Evolutionary conservation across 192 early-diverging fungal genomes (phyloP).

Genomic region (Neocallimastix lanati): DNA sequence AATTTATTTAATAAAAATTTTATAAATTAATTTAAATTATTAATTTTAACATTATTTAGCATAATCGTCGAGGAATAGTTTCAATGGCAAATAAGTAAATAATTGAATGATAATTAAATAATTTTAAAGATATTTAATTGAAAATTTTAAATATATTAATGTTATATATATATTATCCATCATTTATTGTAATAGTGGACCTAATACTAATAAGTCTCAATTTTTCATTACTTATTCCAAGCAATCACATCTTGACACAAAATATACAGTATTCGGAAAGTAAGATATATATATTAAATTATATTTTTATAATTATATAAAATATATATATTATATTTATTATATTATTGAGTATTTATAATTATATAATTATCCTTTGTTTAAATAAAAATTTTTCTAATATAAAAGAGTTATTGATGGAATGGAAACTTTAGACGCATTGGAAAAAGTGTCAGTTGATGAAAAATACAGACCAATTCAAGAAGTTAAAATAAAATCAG

Average conservation of each 20-base stretch:
- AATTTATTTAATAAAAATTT: neutral
- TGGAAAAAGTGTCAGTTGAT: constrained; percentile 75
- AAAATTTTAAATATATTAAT: too few species aligned
- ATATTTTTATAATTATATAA: too few species aligned
- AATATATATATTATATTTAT: too few species aligned
- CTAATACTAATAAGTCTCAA: constrained; percentile 27
- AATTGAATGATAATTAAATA: too few species aligned
- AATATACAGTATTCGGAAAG: constrained; percentile 83
- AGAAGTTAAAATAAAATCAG: constrained; percentile 47
- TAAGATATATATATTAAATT: too few species aligned
- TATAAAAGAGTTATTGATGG: constrained; percentile 62
- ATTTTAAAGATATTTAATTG: too few species aligned
- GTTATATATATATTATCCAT: too few species aligned
- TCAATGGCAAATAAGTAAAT: constrained; percentile 87
- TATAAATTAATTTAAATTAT: too few species aligned
- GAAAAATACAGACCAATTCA: constrained; percentile 63
- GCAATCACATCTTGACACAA: constrained; percentile 72
- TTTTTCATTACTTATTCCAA: constrained; percentile 82
- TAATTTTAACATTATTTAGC: too few species aligned
- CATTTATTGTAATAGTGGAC: neutral
- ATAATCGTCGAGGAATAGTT: constrained; percentile 70
- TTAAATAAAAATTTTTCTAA: too few species aligned
- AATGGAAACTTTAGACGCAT: constrained; percentile 52
- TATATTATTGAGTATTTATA: too few species aligned
- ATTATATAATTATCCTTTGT: too few species aligned